Conservation (phyloP, 164 flowering plant species). For the Buxus sempervirens region DNA sequence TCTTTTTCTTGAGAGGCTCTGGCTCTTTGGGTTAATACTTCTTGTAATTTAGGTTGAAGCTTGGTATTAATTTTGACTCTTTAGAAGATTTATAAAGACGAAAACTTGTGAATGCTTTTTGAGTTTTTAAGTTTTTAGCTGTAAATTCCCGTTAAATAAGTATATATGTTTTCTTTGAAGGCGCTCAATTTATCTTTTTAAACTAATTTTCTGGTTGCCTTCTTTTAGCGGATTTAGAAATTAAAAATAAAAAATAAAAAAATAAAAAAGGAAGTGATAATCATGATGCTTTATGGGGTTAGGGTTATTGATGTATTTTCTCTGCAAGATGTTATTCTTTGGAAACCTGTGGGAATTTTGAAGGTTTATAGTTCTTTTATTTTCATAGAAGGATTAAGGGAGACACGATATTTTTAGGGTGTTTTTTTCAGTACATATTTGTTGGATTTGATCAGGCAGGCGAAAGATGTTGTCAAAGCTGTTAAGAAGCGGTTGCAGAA, state of each 20-base stretch:
- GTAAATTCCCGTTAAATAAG: no score
- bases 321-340: not conserved
- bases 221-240: not conserved
- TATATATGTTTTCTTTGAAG: no score
- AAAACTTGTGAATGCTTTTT: no score
- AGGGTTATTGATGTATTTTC: not conserved
- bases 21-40: not conserved
- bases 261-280: not conserved
- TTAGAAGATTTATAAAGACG: no score
- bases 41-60: no score
- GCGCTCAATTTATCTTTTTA: no score
- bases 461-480: constrained; percentile 86
- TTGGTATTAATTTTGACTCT: no score
- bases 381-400: not conserved
- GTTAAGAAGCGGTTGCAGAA: constrained; percentile 83
- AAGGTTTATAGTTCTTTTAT: not conserved
- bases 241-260: not conserved
- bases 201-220: no score
- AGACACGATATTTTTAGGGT: not conserved
- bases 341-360: not conserved
- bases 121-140: no score
- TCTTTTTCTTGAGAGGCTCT: not conserved
- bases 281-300: not conserved
- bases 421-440: not conserved
- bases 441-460: constrained; percentile 52